Percentiles rank a stretch among this genome's conserved stretches.
Evolutionary conservation across 208 protist genomes (phyloP).

Genomic region (Leishmania tropica): DNA sequence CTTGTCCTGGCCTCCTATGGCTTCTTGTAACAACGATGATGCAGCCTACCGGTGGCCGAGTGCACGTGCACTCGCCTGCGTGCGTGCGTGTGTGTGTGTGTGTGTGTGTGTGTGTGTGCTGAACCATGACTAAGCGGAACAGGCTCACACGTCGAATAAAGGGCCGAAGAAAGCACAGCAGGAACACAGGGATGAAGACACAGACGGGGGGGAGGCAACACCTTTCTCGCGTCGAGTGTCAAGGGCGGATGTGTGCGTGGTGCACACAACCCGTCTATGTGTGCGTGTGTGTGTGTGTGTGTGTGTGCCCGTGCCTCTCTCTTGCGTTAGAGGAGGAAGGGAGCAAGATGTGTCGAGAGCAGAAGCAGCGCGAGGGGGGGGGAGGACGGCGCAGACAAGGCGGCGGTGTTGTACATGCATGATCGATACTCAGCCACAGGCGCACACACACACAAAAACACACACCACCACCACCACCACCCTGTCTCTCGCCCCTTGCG

Average conservation of each 20-base stretch:
- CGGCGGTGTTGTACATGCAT: not conserved
- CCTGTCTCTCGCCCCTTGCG: not conserved
- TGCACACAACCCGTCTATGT: too few species aligned
- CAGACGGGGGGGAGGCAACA: not conserved
- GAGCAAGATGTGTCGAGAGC: not conserved
- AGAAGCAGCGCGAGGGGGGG: not conserved
- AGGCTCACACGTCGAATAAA: not conserved
- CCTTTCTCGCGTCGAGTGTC: not conserved
- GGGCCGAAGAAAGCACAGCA: not conserved
- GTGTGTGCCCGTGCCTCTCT: too few species aligned
- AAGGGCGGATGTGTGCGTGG: not conserved
- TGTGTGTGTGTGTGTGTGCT: conserved; percentile 8
- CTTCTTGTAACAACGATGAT: not conserved
- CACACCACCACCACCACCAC: not conserved
- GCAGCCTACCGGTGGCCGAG: not conserved
- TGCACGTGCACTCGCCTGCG: not conserved
- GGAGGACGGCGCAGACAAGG: not conserved
- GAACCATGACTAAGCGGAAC: not conserved
- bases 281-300: too few species aligned
- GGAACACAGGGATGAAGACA: not conserved
- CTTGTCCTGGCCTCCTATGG: not conserved
- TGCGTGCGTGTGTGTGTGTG: not conserved
- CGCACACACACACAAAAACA: not conserved
- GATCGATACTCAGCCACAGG: not conserved
- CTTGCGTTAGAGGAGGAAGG: not conserved